phyloP scores from a whole-genome alignment of 2,329 filamentous ascomycete species.

The Aschersonia sp. region DNA sequence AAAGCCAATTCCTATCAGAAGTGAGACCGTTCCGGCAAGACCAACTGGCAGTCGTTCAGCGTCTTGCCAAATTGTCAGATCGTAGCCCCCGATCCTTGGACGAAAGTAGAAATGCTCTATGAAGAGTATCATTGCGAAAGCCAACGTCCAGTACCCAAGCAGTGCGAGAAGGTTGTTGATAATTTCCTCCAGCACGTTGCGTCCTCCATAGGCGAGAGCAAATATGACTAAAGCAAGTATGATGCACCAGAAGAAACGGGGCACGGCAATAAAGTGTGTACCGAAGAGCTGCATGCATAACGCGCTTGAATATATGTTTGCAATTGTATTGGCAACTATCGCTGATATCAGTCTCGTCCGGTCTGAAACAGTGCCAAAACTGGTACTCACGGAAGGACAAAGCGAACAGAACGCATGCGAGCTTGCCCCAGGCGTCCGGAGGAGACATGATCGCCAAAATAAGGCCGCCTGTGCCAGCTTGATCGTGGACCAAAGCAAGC shows the following conservation, averaged over 20 bases:
- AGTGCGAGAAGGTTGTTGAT: conserved; percentile 9
- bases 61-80: conserved; percentile 8
- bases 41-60: conserved; percentile 7
- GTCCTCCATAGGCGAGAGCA: conserved; percentile 8
- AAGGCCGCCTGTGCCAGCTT: conserved; percentile 1
- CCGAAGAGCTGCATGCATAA: conserved; percentile 9
- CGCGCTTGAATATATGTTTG: conserved; percentile 9
- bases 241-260: conserved; percentile 6
- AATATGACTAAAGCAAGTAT: conserved; percentile 7
- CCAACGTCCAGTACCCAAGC: conserved; percentile 9
- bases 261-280: conserved; percentile 7
- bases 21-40: conserved; percentile 5
- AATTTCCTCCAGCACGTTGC: conserved; percentile 8
- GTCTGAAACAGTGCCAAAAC: no score
- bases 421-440: conserved; percentile 2
- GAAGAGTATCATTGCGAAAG: conserved; percentile 8
- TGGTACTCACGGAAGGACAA: conserved; percentile 1
- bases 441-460: conserved; percentile 4
- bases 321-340: conserved; percentile 4
- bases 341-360: no score
- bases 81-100: conserved; percentile 7
- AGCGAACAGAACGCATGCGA: conserved; percentile 3
- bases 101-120: conserved; percentile 9
- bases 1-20: conserved; percentile 6
- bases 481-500: not conserved